Evolutionary conservation across 2,329 filamentous ascomycete species (phyloP).

Genomic region (Elsinoe necatrix): DNA sequence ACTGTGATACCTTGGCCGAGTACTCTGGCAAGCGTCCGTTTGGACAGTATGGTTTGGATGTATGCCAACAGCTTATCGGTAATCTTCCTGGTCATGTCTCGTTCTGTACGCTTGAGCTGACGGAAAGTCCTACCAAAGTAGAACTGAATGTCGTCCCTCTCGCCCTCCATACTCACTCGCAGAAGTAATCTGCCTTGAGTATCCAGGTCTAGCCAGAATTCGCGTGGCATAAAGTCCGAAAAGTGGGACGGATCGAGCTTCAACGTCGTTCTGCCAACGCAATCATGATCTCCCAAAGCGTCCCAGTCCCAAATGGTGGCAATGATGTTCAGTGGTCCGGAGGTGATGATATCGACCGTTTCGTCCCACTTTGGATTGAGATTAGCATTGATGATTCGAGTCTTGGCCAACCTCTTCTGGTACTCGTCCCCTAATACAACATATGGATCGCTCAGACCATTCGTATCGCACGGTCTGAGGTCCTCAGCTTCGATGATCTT

Average conservation of each 20-base stretch:
- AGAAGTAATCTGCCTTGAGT: constrained; percentile 85
- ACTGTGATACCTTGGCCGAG: constrained; percentile 65
- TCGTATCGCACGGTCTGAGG: constrained; percentile 94
- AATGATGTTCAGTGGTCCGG: constrained; percentile 84
- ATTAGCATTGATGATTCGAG: constrained; percentile 79
- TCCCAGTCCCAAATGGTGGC: constrained; percentile 99
- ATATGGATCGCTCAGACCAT: constrained; percentile 89
- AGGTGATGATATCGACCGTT: constrained; percentile 89
- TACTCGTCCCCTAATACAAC: constrained; percentile 96
- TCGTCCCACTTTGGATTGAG: constrained; percentile 97
- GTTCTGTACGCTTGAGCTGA: constrained; percentile 86
- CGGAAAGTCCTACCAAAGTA: constrained; percentile 97
- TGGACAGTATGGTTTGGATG: constrained; percentile 81
- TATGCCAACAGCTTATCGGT: constrained; percentile 96
- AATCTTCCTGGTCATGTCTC: constrained; percentile 96
- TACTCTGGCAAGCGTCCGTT: constrained; percentile 66
- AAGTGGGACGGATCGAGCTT: constrained; percentile 98
- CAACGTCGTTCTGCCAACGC: constrained; percentile 89
- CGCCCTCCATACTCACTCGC: constrained; percentile 95
- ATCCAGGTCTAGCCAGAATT: constrained; percentile 96
- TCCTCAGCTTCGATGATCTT: constrained; percentile 98
- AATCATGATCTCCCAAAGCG: constrained; percentile 93
- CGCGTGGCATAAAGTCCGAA: constrained; percentile 85
- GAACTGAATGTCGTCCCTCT: constrained; percentile 96
- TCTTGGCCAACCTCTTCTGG: constrained; percentile 92